phyloP scores from a whole-genome alignment of 495 filamentous ascomycete genomes.

The Pseudoneurospora amorphoporcata region DNA sequence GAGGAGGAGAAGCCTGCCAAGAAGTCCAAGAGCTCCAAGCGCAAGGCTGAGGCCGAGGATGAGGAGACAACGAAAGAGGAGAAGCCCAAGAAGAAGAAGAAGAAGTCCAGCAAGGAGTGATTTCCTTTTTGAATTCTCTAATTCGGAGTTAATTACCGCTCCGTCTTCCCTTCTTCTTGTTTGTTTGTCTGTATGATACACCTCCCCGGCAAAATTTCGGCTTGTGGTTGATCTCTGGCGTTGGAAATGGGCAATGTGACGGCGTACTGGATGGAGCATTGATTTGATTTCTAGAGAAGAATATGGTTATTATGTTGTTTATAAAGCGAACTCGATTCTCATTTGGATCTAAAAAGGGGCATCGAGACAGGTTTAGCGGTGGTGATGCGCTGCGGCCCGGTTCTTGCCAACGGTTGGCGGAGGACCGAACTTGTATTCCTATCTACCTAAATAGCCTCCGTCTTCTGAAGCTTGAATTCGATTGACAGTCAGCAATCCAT shows the following conservation, averaged over 20 bases:
- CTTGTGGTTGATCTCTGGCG: slow-evolving; percentile 21
- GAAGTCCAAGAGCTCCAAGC: slow-evolving; percentile 34
- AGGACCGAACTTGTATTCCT: neutral
- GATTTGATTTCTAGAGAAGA: slow-evolving; percentile 7
- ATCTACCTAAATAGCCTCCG: neutral
- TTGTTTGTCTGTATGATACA: slow-evolving; percentile 27
- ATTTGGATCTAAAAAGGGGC: slow-evolving; percentile 10
- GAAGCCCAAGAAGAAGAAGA: slow-evolving; percentile 38
- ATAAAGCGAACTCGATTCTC: slow-evolving; percentile 11
- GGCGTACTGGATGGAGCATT: slow-evolving; percentile 17
- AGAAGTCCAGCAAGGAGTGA: slow-evolving; percentile 34
- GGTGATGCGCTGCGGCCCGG: neutral
- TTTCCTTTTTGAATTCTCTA: slow-evolving; percentile 1
- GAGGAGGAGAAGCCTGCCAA: slow-evolving; percentile 34
- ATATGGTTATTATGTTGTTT: slow-evolving; percentile 9
- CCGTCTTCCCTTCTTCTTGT: slow-evolving; percentile 6
- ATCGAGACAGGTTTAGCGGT: neutral
- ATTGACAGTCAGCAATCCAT: neutral
- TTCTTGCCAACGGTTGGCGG: neutral
- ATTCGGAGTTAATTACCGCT: neutral
- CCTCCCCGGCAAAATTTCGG: slow-evolving; percentile 16
- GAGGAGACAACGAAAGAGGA: slow-evolving; percentile 25
- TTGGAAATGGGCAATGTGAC: slow-evolving; percentile 19
- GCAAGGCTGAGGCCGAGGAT: slow-evolving; percentile 26
- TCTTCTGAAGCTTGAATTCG: neutral